Evolutionary conservation across 768 basidiomycete genomes (phyloP).

Genomic region (Lentinus brumalis): DNA sequence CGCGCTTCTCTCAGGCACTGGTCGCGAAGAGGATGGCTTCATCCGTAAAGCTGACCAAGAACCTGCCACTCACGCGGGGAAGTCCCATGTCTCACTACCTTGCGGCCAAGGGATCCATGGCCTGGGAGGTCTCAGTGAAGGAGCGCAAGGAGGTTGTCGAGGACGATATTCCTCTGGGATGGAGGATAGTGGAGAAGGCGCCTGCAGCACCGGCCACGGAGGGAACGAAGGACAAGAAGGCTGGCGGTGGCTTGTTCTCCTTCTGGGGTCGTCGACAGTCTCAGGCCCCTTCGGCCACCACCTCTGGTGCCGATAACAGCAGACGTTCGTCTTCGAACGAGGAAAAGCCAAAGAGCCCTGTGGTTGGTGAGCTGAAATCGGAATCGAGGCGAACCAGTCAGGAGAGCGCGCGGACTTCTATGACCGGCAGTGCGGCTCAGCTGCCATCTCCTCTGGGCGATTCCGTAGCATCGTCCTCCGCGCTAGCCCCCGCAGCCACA

Average conservation of each 20-base stretch:
- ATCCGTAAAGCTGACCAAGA: slow-evolving; percentile 64
- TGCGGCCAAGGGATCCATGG: slow-evolving; percentile 69
- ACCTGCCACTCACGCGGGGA: slow-evolving; percentile 49
- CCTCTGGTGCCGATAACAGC: neutral
- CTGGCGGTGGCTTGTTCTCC: slow-evolving; percentile 62
- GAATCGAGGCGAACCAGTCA: slow-evolving; percentile 21
- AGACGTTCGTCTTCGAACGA: slow-evolving; percentile 3
- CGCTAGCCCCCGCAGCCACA: neutral
- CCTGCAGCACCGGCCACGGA: slow-evolving; percentile 41
- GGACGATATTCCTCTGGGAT: slow-evolving; percentile 70
- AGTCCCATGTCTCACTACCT: slow-evolving; percentile 76
- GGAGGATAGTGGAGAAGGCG: slow-evolving; percentile 68
- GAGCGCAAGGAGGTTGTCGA: slow-evolving; percentile 46
- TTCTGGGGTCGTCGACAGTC: slow-evolving; percentile 58
- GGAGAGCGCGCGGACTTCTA: slow-evolving; percentile 21
- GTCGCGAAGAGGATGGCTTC: slow-evolving; percentile 60
- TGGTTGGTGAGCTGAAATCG: slow-evolving; percentile 3
- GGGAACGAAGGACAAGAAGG: slow-evolving; percentile 49
- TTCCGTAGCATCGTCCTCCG: neutral
- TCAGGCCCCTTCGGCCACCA: slow-evolving; percentile 4
- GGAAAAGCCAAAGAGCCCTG: slow-evolving; percentile 14
- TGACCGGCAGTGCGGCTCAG: slow-evolving; percentile 5
- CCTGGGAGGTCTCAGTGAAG: slow-evolving; percentile 75
- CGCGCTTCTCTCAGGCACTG: slow-evolving; percentile 56
- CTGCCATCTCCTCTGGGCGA: slow-evolving; percentile 3